Evolutionary conservation across 108 stramenopile genomes (phyloP).

Genomic region (Fistulifera solaris): DNA sequence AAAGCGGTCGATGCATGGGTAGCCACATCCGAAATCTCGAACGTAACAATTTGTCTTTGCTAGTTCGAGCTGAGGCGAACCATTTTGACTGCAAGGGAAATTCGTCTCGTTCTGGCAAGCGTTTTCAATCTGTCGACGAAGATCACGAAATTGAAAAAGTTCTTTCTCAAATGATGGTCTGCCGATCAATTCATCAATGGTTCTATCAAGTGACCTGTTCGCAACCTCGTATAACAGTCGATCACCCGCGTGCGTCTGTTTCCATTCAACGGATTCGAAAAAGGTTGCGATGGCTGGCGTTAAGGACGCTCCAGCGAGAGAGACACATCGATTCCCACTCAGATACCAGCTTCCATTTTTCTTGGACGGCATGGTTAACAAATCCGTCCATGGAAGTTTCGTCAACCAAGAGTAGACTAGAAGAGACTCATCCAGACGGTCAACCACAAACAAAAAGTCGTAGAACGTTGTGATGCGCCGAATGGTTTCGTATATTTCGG

Average conservation of each 20-base stretch:
- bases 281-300: neutral
- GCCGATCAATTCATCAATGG: slow-evolving; percentile 8
- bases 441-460: slow-evolving; percentile 21
- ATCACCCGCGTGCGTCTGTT: neutral
- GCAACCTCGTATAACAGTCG: slow-evolving; percentile 7
- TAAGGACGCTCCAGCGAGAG: neutral
- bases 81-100: slow-evolving; percentile 10
- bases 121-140: neutral
- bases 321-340: neutral
- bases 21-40: slow-evolving; percentile 19
- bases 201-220: slow-evolving; percentile 7
- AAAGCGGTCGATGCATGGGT: slow-evolving; percentile 7
- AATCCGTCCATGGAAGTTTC: neutral
- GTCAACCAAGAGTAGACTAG: slow-evolving; percentile 14
- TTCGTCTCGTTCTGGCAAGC: slow-evolving; percentile 5
- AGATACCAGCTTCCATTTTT: slow-evolving; percentile 8
- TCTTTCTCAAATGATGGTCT: neutral
- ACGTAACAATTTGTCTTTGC: slow-evolving; percentile 4
- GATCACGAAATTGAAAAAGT: neutral
- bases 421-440: slow-evolving; percentile 24
- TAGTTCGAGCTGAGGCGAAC: slow-evolving; percentile 12
- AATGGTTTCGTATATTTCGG: slow-evolving; percentile 2
- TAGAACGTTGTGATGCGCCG: slow-evolving; percentile 5
- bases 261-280: slow-evolving; percentile 9
- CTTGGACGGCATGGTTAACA: slow-evolving; percentile 7